Base-by-base conservation (phyloP, 345 rosid genomes). In the Boechera retrofracta region DNA sequence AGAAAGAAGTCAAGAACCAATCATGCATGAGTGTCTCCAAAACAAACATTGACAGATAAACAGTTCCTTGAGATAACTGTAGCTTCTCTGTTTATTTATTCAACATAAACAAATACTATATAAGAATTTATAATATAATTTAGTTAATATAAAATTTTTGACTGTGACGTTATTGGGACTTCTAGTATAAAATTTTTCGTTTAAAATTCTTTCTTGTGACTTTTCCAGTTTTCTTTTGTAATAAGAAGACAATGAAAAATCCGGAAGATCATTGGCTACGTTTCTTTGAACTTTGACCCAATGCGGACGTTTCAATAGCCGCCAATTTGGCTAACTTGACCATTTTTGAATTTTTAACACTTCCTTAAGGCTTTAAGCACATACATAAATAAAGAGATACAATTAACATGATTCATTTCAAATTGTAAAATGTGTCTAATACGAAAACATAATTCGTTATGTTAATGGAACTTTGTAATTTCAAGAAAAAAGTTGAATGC, bases 261-360 rank as follows among this genome's bases (percentile, higher is more conserved):
- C 21, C 1, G 3, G 26, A 29, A 60, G 42, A 31, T 7, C 53
- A 70, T 24, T 71, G 66, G 80, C 15, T 64, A 56, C 71, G n/a
- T 45, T 64, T 55, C 33, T 64, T 70, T 62, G 59, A 77, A 77
- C 51, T 5, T 62, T 77, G 80, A 77, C 80, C 58, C 26, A 36
- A 70, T 54, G 56, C 0, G 16, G 42, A 70, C 32, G 60, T 71
- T 70, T 70, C 44, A 7, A 12, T 63, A 55, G 80, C 80, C 80
- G 76, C 76, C 80, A 64, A 6, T 63, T 70, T 64, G 51, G 71
- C 60, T 44, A n/a, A 26, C 29, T 77, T 63, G 75, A 70, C 71
- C 71, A 77, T 5, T 69, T 77, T 45, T 77, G 31, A 52, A 54
- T 44, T 35, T 26, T 0, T 63, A n/a, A 21, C 26, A 6, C 41